Evolutionary conservation across 306 rosid species (phyloP).

Genomic region (apple (Malus domestica)): DNA sequence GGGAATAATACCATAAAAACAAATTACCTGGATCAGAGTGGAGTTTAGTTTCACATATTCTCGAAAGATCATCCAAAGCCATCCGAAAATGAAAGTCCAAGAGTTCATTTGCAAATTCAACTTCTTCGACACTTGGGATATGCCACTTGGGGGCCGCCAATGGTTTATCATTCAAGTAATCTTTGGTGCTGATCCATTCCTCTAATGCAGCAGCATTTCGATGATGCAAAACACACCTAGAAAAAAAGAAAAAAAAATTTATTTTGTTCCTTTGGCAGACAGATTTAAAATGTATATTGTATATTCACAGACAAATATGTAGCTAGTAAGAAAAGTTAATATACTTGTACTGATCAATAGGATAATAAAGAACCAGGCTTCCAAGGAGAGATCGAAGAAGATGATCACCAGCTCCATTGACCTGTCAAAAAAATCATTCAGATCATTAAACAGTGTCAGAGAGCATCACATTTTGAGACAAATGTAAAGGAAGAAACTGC

Average conservation of each 20-base stretch:
- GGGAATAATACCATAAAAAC: background rate
- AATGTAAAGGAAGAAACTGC: background rate
- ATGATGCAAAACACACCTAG: slow-evolving; percentile 72
- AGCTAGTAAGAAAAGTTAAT: slow-evolving; percentile 3
- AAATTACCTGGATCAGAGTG: slow-evolving; percentile 78
- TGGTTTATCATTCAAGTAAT: slow-evolving; percentile 41
- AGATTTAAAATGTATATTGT: background rate
- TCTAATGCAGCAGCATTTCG: slow-evolving; percentile 74
- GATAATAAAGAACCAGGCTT: slow-evolving; percentile 90
- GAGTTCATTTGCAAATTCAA: slow-evolving; percentile 85
- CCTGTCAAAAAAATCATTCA: slow-evolving; percentile 39
- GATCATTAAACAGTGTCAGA: background rate
- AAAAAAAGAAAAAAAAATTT: background rate
- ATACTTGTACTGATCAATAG: slow-evolving; percentile 83
- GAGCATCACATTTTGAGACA: slow-evolving; percentile 1
- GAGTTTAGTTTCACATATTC: slow-evolving; percentile 64
- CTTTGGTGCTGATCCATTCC: slow-evolving; percentile 93
- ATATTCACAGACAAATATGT: background rate
- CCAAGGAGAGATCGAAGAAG: slow-evolving; percentile 93
- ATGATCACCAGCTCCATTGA: slow-evolving; percentile 95
- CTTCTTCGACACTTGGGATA: slow-evolving; percentile 74
- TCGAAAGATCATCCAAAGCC: slow-evolving; percentile 89
- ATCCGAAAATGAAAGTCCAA: slow-evolving; percentile 79
- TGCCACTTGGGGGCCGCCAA: slow-evolving; percentile 74
- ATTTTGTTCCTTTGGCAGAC: background rate